These are phyloP conservation scores for Ramaria sp. DNA, from an alignment of 768 basidiomycete genomes.

Conservation along the genomic window DNA sequence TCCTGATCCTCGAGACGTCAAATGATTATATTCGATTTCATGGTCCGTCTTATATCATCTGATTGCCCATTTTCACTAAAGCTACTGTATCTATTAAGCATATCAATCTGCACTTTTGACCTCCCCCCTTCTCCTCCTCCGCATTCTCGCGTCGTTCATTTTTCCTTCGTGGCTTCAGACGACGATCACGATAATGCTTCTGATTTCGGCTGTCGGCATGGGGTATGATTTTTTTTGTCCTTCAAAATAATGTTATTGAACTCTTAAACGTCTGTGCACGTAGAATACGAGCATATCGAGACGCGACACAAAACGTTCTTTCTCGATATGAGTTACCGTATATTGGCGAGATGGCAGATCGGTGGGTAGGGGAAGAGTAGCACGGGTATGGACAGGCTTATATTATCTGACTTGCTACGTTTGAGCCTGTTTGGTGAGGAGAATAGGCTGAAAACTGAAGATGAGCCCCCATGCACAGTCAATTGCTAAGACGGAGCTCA, in stretches of 20 bases:
- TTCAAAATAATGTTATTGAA: slow-evolving; percentile 12
- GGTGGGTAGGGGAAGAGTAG: slow-evolving; percentile 59
- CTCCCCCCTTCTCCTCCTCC: slow-evolving; percentile 46
- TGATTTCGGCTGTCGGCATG: slow-evolving; percentile 38
- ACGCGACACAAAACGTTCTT: slow-evolving; percentile 42
- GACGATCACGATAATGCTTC: slow-evolving; percentile 35
- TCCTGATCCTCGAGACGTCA: slow-evolving; percentile 66
- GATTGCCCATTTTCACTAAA: background rate
- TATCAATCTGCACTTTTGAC: slow-evolving; percentile 71
- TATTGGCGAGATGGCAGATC: slow-evolving; percentile 55
- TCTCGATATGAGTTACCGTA: slow-evolving; percentile 49
- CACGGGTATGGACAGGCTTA: background rate
- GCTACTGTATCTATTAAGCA: slow-evolving; percentile 31
- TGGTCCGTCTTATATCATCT: slow-evolving; percentile 31
- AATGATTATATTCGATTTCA: slow-evolving; percentile 75
- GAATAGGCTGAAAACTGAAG: too few relatives aligned
- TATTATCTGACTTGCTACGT: background rate
- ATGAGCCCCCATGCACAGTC: too few relatives aligned
- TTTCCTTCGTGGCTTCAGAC: slow-evolving; percentile 43
- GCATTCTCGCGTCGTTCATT: slow-evolving; percentile 44
- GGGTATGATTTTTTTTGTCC: slow-evolving; percentile 32
- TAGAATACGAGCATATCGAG: slow-evolving; percentile 41
- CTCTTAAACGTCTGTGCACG: background rate
- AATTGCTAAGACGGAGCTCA: too few relatives aligned
- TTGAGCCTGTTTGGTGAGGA: too few relatives aligned